Percentiles rank a stretch among this genome's conserved stretches.
Conservation (phyloP, 768 basidiomycete species). For the Boletus rubescentipes region DNA sequence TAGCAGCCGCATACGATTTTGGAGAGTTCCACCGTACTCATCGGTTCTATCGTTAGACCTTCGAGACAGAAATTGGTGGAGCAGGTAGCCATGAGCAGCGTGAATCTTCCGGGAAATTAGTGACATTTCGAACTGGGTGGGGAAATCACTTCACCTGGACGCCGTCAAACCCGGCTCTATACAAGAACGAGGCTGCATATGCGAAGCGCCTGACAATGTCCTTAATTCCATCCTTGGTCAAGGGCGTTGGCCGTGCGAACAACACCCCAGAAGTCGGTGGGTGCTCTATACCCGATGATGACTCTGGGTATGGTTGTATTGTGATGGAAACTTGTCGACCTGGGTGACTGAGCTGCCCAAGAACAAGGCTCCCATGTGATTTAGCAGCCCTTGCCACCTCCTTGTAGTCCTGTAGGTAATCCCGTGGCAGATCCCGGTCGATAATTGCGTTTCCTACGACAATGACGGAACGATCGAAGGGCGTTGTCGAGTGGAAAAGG, state of each 20-base stretch:
- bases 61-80: constrained; percentile 49
- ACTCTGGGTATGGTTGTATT: constrained; percentile 36
- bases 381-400: constrained; percentile 33
- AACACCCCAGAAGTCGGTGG: constrained; percentile 32
- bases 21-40: constrained; percentile 53
- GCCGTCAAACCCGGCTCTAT: constrained; percentile 67
- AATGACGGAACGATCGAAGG: background rate
- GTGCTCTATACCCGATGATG: constrained; percentile 34
- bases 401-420: constrained; percentile 23
- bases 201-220: constrained; percentile 52
- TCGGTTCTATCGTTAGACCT: constrained; percentile 50
- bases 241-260: constrained; percentile 33
- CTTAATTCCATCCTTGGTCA: constrained; percentile 48
- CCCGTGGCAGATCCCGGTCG: constrained; percentile 26
- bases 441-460: constrained; percentile 32
- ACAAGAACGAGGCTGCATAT: constrained; percentile 52
- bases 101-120: constrained; percentile 34
- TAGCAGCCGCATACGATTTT: constrained; percentile 50
- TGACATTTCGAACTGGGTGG: background rate
- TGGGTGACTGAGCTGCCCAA: constrained; percentile 35
- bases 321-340: constrained; percentile 36
- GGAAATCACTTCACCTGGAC: constrained; percentile 38
- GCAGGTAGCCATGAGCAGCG: constrained; percentile 42
- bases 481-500: background rate
- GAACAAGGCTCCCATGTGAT: constrained; percentile 28